Percentiles rank a stretch among this genome's conserved stretches.
These are phyloP conservation scores for Trapa incisa DNA, from an alignment of 345 rosid genomes.

Conservation along the genomic window DNA sequence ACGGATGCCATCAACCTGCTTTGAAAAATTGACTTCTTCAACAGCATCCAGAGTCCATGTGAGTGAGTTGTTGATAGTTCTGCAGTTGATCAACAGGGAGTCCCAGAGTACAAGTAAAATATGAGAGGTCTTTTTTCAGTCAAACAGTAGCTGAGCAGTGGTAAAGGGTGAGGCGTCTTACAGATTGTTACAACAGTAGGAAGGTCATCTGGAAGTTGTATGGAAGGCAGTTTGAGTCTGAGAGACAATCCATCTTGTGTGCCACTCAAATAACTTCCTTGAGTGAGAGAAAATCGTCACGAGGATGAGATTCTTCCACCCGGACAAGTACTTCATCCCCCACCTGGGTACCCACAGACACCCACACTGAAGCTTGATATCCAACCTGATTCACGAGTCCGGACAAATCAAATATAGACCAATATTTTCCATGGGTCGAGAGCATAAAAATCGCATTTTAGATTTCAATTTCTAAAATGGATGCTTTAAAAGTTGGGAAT, in stretches of 20 bases:
- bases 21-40: not conserved
- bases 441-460: not conserved
- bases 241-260: not conserved
- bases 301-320: conserved; percentile 81
- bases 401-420: too few species aligned
- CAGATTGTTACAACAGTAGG: not conserved
- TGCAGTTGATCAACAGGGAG: not conserved
- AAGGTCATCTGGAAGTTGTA: not conserved
- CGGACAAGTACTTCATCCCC: conserved; percentile 77
- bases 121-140: too few species aligned
- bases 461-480: not conserved
- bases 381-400: conserved; percentile 41
- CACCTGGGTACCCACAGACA: conserved; percentile 52
- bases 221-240: not conserved
- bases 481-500: not conserved
- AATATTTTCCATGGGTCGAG: not conserved
- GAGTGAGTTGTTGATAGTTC: not conserved
- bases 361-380: conserved; percentile 66
- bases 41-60: not conserved
- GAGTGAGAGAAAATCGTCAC: conserved; percentile 54
- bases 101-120: not conserved
- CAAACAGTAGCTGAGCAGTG: too few species aligned
- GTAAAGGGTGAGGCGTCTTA: not conserved
- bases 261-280: conserved; percentile 31
- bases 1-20: not conserved